Evolutionary conservation across 1,139 yeast species (phyloP).

Genomic region (Diutina neorugosa): DNA sequence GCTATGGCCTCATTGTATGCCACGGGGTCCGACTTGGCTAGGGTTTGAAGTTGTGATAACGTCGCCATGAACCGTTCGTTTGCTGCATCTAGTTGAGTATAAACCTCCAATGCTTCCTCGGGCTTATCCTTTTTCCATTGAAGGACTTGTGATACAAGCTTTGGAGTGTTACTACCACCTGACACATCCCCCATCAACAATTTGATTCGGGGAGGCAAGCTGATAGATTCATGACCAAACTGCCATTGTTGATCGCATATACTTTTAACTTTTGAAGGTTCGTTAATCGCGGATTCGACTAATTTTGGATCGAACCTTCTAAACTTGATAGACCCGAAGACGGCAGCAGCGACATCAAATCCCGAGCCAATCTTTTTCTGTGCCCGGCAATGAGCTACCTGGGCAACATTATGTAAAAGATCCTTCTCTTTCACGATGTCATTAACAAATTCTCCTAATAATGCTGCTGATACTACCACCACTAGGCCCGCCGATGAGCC

Average conservation of each 20-base stretch:
- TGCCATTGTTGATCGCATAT: conserved; percentile 49
- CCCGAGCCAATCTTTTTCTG: conserved; percentile 96
- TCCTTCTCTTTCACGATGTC: conserved; percentile 8
- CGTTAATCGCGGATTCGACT: conserved; percentile 30
- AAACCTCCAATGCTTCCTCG: conserved; percentile 38
- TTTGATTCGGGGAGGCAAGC: conserved; percentile 55
- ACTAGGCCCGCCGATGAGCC: conserved; percentile 96
- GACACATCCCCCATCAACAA: conserved; percentile 86
- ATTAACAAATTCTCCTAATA: conserved; percentile 36
- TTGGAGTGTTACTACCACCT: conserved; percentile 92
- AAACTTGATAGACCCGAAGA: conserved; percentile 79
- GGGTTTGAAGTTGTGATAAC: conserved; percentile 22
- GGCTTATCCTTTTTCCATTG: conserved; percentile 53
- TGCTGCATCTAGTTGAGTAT: conserved; percentile 41
- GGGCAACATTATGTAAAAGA: conserved; percentile 68
- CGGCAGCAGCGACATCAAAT: conserved; percentile 93
- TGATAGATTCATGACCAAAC: conserved; percentile 37
- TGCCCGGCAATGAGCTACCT: conserved; percentile 83
- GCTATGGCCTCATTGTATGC: conserved; percentile 10
- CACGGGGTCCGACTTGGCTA: conserved; percentile 9
- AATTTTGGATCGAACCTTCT: conserved; percentile 52
- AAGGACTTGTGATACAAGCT: conserved; percentile 65
- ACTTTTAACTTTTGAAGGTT: conserved; percentile 14
- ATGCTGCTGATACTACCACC: conserved; percentile 63
- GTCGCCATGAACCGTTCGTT: conserved; percentile 45